A percentile compares a stretch with the other conserved stretches of the same genome.
These are phyloP conservation scores for Pseudonectria foliicola DNA, from an alignment of 2,329 filamentous ascomycete genomes.

Conservation along the genomic window DNA sequence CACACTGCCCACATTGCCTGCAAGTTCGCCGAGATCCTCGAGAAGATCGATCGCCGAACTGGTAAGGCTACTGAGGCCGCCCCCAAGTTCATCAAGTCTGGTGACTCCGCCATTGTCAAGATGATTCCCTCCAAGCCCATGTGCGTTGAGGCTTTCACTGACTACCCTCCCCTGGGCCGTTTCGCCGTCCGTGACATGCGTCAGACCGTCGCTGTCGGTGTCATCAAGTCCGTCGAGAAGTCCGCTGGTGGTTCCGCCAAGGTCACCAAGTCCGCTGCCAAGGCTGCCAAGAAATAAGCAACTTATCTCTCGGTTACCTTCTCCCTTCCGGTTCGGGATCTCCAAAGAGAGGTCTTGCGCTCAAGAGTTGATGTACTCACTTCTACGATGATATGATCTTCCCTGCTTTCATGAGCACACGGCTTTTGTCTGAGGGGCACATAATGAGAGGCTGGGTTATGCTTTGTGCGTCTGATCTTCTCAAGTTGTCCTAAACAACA, in stretches of 20 bases:
- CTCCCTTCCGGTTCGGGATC: constrained; percentile 14
- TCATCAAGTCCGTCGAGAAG: constrained; percentile 85
- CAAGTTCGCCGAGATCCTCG: constrained; percentile 98
- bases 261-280: constrained; percentile 66
- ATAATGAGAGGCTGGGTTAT: constrained; percentile 36
- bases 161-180: constrained; percentile 98
- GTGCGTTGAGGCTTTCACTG: constrained; percentile 99
- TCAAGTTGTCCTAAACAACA: constrained; percentile 40
- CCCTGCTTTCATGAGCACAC: constrained; percentile 38
- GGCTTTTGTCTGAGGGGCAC: constrained; percentile 34
- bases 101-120: constrained; percentile 99
- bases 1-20: constrained; percentile 99
- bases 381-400: constrained; percentile 40
- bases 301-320: constrained; percentile 21
- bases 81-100: constrained; percentile 99
- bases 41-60: constrained; percentile 99
- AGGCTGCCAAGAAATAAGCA: constrained; percentile 68
- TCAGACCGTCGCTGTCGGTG: constrained; percentile 85
- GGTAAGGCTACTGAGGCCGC: constrained; percentile 87
- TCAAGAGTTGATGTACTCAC: constrained; percentile 31
- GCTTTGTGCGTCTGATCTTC: constrained; percentile 33
- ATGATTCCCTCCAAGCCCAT: constrained; percentile 99
- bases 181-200: constrained; percentile 99
- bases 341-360: constrained; percentile 18
- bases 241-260: constrained; percentile 49